Percentiles rank a stretch among this genome's conserved stretches.
phyloP scores from a whole-genome alignment of 148 eudicot species.

The Amaranthus palmeri region DNA sequence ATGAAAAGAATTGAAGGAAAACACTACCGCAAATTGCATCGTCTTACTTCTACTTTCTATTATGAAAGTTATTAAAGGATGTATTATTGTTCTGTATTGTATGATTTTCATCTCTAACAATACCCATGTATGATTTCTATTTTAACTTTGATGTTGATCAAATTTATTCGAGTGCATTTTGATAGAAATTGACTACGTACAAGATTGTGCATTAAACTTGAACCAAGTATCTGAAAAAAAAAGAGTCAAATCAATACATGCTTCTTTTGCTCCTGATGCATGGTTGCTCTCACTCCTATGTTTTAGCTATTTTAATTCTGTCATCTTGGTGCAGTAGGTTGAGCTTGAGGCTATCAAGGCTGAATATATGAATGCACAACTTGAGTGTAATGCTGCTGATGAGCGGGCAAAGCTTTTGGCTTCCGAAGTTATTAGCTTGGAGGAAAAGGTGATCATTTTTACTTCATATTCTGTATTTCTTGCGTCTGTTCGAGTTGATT shows the following conservation, averaged over 20 bases:
- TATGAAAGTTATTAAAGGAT: neutral
- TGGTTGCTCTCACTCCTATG: neutral
- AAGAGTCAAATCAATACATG: neutral
- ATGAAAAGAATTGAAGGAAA: neutral
- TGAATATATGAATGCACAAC: constrained; percentile 77
- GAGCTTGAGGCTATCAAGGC: constrained; percentile 77
- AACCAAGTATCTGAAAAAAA: neutral
- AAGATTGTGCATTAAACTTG: neutral
- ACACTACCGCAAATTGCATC: neutral
- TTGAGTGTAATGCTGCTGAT: constrained; percentile 97
- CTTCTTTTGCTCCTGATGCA: neutral
- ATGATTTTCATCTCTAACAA: neutral
- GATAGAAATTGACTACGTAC: neutral
- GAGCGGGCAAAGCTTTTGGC: constrained; percentile 96
- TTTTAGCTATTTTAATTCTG: constrained; percentile 24
- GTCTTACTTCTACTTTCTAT: neutral
- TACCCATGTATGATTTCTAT: neutral
- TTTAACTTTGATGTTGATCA: neutral
- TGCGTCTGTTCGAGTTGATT: neutral
- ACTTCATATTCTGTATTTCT: neutral
- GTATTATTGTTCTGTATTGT: neutral
- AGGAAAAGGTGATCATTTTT: constrained; percentile 70
- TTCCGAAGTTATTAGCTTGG: constrained; percentile 94
- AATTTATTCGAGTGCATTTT: neutral
- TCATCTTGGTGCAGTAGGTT: constrained; percentile 53